These are phyloP conservation scores for Veloboletus limbatus DNA, from an alignment of 1,284 basidiomycete species.

Conservation along the genomic window DNA sequence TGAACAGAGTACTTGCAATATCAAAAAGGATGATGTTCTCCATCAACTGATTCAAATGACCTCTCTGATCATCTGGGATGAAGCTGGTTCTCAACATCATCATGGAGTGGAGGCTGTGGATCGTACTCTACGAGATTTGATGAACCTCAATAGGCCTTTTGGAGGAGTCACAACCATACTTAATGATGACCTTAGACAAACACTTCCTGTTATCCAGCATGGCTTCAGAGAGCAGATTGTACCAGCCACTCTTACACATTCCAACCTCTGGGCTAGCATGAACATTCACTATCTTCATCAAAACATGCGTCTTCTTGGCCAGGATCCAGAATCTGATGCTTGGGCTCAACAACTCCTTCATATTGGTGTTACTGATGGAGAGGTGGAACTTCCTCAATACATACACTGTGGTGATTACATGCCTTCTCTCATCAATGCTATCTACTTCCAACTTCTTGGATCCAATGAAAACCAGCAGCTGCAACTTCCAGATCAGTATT, in stretches of 20 bases:
- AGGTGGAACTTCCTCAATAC: neutral
- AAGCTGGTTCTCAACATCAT: conserved; percentile 36
- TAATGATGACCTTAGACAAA: conserved; percentile 41
- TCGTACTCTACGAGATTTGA: conserved; percentile 29
- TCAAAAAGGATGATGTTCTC: neutral
- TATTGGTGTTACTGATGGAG: neutral
- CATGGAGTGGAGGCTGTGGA: conserved; percentile 37
- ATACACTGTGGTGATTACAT: neutral
- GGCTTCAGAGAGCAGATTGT: conserved; percentile 38
- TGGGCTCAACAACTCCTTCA: neutral
- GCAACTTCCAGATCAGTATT: neutral
- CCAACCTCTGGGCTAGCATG: conserved; percentile 32
- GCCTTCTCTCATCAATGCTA: neutral
- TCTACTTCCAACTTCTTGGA: neutral
- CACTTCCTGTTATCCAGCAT: conserved; percentile 30
- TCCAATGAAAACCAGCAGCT: neutral
- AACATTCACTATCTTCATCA: neutral
- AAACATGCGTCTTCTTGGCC: neutral
- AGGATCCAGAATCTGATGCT: neutral
- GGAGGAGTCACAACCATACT: conserved; percentile 40
- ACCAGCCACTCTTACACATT: conserved; percentile 32
- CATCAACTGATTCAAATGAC: neutral
- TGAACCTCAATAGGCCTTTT: conserved; percentile 29
- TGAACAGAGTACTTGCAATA: neutral
- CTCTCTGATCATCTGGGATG: conserved; percentile 37